phyloP scores from a whole-genome alignment of 2,329 filamentous ascomycete species.

The Colletotrichum lindemuthianum region DNA sequence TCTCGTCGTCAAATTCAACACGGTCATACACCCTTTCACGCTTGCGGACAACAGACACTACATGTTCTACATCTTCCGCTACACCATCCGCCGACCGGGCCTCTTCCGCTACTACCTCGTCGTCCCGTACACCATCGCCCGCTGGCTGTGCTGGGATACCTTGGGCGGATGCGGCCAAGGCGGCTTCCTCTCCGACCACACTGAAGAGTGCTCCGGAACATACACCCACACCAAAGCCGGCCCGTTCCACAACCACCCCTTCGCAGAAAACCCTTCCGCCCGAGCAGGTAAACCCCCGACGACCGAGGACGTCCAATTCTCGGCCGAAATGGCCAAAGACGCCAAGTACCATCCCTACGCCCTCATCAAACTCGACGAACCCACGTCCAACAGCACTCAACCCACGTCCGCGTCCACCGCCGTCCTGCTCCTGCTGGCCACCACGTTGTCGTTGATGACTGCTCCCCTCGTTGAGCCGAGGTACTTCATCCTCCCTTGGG shows the following conservation, averaged over 20 bases:
- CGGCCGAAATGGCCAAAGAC: not conserved
- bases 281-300: constrained; percentile 13
- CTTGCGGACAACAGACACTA: constrained; percentile 97
- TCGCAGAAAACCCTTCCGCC: constrained; percentile 22
- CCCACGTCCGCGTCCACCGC: constrained; percentile 60
- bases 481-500: constrained; percentile 96
- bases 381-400: constrained; percentile 41
- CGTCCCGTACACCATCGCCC: constrained; percentile 75
- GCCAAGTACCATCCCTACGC: constrained; percentile 25
- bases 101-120: constrained; percentile 74
- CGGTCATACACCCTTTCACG: constrained; percentile 94
- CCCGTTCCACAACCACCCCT: constrained; percentile 44
- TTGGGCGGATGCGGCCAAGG: constrained; percentile 58
- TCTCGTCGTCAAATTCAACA: constrained; percentile 79
- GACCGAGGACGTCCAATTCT: not conserved
- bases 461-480: constrained; percentile 94
- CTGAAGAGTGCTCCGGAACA: constrained; percentile 17
- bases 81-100: constrained; percentile 75
- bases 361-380: constrained; percentile 38
- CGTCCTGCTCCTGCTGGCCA: constrained; percentile 72
- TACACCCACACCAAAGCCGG: constrained; percentile 5
- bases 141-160: constrained; percentile 73
- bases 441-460: constrained; percentile 81
- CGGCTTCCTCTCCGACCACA: constrained; percentile 8
- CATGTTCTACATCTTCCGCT: constrained; percentile 94